Evolutionary conservation across 176 grass and related monocot genomes (phyloP).

Genomic region (Cenchrus americanus): DNA sequence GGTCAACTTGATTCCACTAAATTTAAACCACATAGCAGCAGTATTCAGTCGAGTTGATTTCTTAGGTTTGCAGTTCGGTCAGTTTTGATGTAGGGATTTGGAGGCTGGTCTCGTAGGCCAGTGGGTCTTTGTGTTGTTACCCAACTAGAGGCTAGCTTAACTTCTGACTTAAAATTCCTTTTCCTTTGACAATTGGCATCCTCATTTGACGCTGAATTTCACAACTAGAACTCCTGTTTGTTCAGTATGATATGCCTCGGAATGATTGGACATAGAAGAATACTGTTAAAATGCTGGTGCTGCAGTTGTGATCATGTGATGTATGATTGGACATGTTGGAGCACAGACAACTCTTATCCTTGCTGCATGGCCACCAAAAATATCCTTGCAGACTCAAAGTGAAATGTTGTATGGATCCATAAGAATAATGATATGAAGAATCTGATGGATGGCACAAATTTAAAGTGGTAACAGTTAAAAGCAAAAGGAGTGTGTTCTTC

Average conservation of each 20-base stretch:
- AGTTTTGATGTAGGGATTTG: constrained; percentile 14
- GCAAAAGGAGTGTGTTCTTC: constrained; percentile 12
- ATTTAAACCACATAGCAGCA: neutral
- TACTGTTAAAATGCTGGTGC: constrained; percentile 3
- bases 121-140: neutral
- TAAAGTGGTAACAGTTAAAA: neutral
- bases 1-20: neutral
- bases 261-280: constrained; percentile 28
- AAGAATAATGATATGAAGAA: neutral
- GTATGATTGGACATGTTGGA: constrained; percentile 8
- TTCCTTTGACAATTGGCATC: constrained; percentile 18
- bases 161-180: neutral
- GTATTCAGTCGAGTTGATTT: neutral
- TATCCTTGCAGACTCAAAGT: constrained; percentile 2
- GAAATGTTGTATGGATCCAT: neutral
- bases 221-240: neutral
- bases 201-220: neutral
- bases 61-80: neutral
- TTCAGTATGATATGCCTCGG: constrained; percentile 12
- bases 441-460: neutral
- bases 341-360: constrained; percentile 6
- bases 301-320: neutral
- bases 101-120: constrained; percentile 2
- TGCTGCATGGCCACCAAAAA: constrained; percentile 8
- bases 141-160: constrained; percentile 15